A percentile compares a stretch with the other conserved stretches of the same genome.
These are phyloP conservation scores for Ascosphaera aggregata DNA, from an alignment of 2,329 filamentous ascomycete species.

Conservation along the genomic window DNA sequence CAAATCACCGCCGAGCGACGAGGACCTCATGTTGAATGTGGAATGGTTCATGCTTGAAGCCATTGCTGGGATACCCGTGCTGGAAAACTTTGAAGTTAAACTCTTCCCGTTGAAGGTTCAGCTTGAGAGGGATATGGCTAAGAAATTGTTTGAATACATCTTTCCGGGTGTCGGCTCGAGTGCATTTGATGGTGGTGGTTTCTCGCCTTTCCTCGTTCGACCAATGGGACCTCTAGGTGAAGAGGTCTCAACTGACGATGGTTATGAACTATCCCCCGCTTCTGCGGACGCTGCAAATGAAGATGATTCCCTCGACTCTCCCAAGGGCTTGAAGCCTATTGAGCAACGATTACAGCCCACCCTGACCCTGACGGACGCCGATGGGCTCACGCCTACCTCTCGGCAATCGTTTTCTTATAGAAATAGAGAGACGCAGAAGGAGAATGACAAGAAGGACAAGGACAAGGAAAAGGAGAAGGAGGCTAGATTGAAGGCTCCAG, in stretches of 20 bases:
- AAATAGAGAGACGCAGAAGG: constrained; percentile 1
- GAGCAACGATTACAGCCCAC: constrained; percentile 70
- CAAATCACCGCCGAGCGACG: constrained; percentile 29
- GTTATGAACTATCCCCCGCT: not conserved
- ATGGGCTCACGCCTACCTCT: constrained; percentile 13
- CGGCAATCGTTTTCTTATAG: constrained; percentile 6
- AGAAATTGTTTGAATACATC: constrained; percentile 88
- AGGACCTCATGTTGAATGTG: constrained; percentile 70
- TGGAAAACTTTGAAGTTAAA: constrained; percentile 91
- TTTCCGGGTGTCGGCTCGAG: constrained; percentile 58
- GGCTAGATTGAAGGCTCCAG: not conserved
- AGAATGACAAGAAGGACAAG: constrained; percentile 7
- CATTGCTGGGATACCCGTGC: constrained; percentile 88
- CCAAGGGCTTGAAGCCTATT: constrained; percentile 22
- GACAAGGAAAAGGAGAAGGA: constrained; percentile 8
- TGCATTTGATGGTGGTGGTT: constrained; percentile 24
- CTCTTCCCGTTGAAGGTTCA: constrained; percentile 86
- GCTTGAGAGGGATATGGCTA: constrained; percentile 75
- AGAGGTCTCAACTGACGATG: constrained; percentile 6
- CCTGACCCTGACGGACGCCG: constrained; percentile 30
- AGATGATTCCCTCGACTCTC: not conserved
- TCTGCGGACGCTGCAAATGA: not conserved
- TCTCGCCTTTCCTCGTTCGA: constrained; percentile 28
- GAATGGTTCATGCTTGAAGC: constrained; percentile 98
- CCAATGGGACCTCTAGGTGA: constrained; percentile 26